Conservation (phyloP, 306 rosid species). For the Calophaca sinica region DNA sequence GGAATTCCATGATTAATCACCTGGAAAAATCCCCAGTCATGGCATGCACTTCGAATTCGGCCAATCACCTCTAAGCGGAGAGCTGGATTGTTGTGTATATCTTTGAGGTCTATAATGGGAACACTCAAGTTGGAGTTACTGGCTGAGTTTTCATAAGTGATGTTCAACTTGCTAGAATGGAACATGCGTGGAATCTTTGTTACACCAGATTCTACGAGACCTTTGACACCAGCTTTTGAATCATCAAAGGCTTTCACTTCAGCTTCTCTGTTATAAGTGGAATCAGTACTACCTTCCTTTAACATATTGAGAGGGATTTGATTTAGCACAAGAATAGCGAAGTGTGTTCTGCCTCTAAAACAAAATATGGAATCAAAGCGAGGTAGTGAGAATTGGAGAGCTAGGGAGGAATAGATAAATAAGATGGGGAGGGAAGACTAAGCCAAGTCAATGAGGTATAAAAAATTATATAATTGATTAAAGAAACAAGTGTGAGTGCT, state of each 20-base stretch:
- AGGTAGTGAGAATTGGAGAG: too few species aligned
- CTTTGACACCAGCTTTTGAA: constrained; percentile 56
- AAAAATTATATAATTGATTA: too few species aligned
- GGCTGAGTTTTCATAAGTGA: too few species aligned
- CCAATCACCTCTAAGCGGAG: background rate
- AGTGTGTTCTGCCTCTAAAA: background rate
- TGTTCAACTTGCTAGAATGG: background rate
- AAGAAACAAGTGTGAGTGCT: too few species aligned
- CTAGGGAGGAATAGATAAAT: too few species aligned
- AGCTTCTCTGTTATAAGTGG: constrained; percentile 43
- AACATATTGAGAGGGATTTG: too few species aligned
- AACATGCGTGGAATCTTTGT: constrained; percentile 55
- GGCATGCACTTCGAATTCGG: constrained; percentile 33
- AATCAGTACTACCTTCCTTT: background rate
- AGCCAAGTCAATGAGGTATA: too few species aligned
- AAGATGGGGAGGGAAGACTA: too few species aligned
- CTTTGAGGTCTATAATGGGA: constrained; percentile 48
- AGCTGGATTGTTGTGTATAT: too few species aligned
- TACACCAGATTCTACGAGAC: constrained; percentile 54
- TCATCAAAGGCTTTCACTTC: constrained; percentile 54
- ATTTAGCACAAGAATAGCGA: background rate
- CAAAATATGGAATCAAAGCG: too few species aligned
- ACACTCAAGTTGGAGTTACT: constrained; percentile 2
- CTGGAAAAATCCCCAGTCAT: constrained; percentile 55
- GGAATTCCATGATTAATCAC: constrained; percentile 61